Evolutionary conservation across 2,329 filamentous ascomycete genomes (phyloP), one percentile per base, ranked within the genome.

Genomic region (Botrytis fragariae): DNA sequence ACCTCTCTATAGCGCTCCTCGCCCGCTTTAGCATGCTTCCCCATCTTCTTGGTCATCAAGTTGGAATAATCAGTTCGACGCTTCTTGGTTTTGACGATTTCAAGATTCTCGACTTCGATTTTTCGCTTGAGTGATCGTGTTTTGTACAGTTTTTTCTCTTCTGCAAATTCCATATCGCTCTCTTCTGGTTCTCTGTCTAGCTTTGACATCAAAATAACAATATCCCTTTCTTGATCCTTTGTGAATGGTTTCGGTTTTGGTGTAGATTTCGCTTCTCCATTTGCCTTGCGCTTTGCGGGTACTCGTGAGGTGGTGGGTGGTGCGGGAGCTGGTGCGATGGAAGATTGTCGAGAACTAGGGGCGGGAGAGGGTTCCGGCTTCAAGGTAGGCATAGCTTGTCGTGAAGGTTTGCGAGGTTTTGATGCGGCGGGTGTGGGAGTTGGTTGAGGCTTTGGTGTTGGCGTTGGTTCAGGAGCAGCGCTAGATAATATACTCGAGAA

Each of bases 401-500:
- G 78, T 44, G 77, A 76, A 48, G 75, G 51, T 71, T 80, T 80
- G 69, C 78, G 75, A 35, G 77, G 74, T 60, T 81, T 80, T 20
- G 74, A 59, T 42, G 44, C 32, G 51, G 32, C 59, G 22, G 71
- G 71, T 12, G 71, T 72, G 22, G 71, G 71, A 18, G 72, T 68
- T 14, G 76, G 64, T 29, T 74, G 69, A 32, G 79, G 79, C 32
- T 83, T 79, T 3, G 84, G 84, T 77, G 84, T 87, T 16, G 87
- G 86, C 77, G 84, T 87, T 12, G 87, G 86, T 86, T 84, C 57
- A 89, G 92, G 90, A 72, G 94, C 91, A 72, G 92, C 87, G 77
- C 89, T 94, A 6, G 94, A 95, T 61, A 98, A 90, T 74, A 98
- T 97, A 81, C 95, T 98, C 77, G 94, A 96, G 80, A 98, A 96